Conservation (phyloP, 306 rosid species). For the Herpetospermum pedunculosum region DNA sequence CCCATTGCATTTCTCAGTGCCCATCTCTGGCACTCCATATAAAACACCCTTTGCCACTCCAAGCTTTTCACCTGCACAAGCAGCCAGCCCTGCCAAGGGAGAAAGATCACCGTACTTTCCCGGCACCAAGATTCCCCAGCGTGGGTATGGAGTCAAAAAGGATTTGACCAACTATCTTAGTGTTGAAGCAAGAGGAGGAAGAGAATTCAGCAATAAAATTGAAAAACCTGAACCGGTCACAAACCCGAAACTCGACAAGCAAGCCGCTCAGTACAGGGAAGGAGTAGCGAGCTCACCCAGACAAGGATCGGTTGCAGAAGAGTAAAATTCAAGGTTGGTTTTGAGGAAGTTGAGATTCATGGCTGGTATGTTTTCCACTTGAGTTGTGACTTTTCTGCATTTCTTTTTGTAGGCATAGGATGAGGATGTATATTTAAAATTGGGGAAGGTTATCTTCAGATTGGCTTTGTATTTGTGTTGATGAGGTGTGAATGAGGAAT, state of each 20-base stretch:
- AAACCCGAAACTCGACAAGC: slow-evolving; percentile 18
- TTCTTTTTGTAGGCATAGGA: not conserved
- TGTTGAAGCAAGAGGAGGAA: slow-evolving; percentile 43
- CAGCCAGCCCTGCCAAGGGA: slow-evolving; percentile 35
- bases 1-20: slow-evolving; percentile 40
- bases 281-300: slow-evolving; percentile 21
- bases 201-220: slow-evolving; percentile 13
- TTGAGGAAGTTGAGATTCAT: not conserved
- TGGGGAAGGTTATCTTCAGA: not conserved
- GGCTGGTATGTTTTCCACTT: slow-evolving; percentile 1
- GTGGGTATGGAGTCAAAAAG: slow-evolving; percentile 53
- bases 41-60: slow-evolving; percentile 63
- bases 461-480: not conserved
- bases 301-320: slow-evolving; percentile 16
- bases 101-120: slow-evolving; percentile 41
- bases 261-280: slow-evolving; percentile 22
- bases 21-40: slow-evolving; percentile 60
- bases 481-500: not conserved
- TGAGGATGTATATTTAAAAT: slow-evolving; percentile 5
- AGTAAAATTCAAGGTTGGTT: not conserved
- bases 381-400: not conserved
- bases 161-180: slow-evolving; percentile 69
- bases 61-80: slow-evolving; percentile 50
- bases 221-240: slow-evolving; percentile 24
- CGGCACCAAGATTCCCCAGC: slow-evolving; percentile 33